Conservation (phyloP, 2,329 filamentous ascomycete genomes). For the Diaporthe sp. region DNA sequence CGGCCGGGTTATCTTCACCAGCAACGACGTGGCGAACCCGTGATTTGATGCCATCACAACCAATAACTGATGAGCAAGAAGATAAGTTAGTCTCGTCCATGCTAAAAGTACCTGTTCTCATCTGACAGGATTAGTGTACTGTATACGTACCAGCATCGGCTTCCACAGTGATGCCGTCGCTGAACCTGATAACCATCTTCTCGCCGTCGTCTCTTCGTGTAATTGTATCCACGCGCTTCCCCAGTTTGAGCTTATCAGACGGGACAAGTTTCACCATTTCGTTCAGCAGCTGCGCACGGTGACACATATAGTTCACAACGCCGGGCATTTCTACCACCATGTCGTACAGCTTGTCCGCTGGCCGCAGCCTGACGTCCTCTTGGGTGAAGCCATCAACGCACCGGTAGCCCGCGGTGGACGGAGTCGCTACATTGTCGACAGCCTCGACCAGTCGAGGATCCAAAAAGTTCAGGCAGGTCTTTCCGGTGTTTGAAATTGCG, state of each 20-base stretch:
- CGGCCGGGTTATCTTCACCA: conserved; percentile 48
- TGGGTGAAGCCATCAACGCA: too few relatives aligned
- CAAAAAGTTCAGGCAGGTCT: conserved; percentile 45
- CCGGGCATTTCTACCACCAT: too few relatives aligned
- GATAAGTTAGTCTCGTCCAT: neutral
- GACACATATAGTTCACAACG: too few relatives aligned
- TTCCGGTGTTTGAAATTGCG: conserved; percentile 45
- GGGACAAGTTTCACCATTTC: conserved; percentile 34
- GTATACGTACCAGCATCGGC: conserved; percentile 45
- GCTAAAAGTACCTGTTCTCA: neutral
- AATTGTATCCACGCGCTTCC: conserved; percentile 29
- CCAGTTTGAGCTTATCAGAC: conserved; percentile 18
- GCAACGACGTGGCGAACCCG: conserved; percentile 60
- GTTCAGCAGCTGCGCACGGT: conserved; percentile 36
- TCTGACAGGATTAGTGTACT: neutral
- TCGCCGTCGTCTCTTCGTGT: conserved; percentile 36
- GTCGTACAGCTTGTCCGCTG: too few relatives aligned
- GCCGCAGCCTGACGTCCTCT: too few relatives aligned
- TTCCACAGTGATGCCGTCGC: conserved; percentile 50
- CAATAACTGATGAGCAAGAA: conserved; percentile 52
- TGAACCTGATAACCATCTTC: conserved; percentile 47
- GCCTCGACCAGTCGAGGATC: conserved; percentile 42
- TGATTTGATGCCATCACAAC: conserved; percentile 74
- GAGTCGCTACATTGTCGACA: too few relatives aligned
- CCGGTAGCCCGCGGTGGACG: too few relatives aligned